These are phyloP conservation scores for Vachellia collinsii DNA, from an alignment of 306 rosid genomes.

Conservation along the genomic window DNA sequence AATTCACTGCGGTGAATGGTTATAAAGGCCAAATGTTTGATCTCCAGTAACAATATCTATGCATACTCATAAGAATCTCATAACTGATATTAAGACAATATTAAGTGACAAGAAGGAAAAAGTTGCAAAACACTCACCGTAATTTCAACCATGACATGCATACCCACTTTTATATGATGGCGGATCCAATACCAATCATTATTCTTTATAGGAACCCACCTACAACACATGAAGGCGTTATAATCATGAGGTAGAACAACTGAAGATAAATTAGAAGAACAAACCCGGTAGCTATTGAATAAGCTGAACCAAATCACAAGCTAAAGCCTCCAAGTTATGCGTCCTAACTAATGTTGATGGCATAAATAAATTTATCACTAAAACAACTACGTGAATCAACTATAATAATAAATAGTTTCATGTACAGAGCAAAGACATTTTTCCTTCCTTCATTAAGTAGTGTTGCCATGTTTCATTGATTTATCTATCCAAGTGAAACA, in stretches of 20 bases:
- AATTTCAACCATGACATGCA: slow-evolving; percentile 83
- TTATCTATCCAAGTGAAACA: not conserved
- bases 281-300: slow-evolving; percentile 29
- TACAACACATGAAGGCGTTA: slow-evolving; percentile 50
- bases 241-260: slow-evolving; percentile 39
- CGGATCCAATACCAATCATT: slow-evolving; percentile 99
- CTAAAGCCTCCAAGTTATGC: slow-evolving; percentile 12
- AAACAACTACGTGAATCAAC: slow-evolving; percentile 21
- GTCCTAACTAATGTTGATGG: slow-evolving; percentile 23
- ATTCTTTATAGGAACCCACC: slow-evolving; percentile 94
- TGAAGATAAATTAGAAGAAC: slow-evolving; percentile 28
- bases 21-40: slow-evolving; percentile 23
- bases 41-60: not conserved
- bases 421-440: slow-evolving; percentile 19
- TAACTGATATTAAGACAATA: slow-evolving; percentile 28
- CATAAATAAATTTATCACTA: slow-evolving; percentile 11
- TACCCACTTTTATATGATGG: slow-evolving; percentile 94
- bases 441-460: slow-evolving; percentile 27
- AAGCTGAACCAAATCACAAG: slow-evolving; percentile 32
- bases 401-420: slow-evolving; percentile 23
- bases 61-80: slow-evolving; percentile 4
- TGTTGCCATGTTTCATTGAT: slow-evolving; percentile 23
- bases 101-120: slow-evolving; percentile 24
- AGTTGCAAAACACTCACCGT: slow-evolving; percentile 62
- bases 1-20: slow-evolving; percentile 7